Evolutionary conservation across 2,329 filamentous ascomycete species (phyloP).

Genomic region (Acarospora socialis): DNA sequence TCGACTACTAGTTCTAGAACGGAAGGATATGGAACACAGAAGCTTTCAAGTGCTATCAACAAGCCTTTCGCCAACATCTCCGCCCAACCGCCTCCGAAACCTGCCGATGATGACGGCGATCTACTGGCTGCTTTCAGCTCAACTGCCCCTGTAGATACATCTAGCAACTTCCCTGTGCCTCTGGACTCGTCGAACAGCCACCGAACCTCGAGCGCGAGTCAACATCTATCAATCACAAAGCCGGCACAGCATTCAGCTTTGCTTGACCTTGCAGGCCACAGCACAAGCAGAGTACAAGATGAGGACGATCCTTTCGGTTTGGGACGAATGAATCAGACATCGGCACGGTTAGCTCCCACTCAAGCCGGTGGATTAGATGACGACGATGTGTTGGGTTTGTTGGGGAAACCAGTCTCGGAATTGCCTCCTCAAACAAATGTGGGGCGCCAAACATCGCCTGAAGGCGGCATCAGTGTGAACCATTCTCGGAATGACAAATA

Average conservation of each 20-base stretch:
- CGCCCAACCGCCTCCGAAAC: not conserved
- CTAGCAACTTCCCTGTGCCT: constrained; percentile 42
- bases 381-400: constrained; percentile 47
- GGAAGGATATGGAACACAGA: constrained; percentile 7
- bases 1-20: constrained; percentile 30
- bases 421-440: constrained; percentile 23
- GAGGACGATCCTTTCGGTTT: constrained; percentile 81
- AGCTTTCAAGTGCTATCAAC: constrained; percentile 10
- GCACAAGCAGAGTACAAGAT: constrained; percentile 33
- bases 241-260: constrained; percentile 5
- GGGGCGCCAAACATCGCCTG: constrained; percentile 13
- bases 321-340: constrained; percentile 43
- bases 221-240: not conserved
- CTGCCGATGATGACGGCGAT: constrained; percentile 37
- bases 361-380: constrained; percentile 35
- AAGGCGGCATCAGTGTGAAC: constrained; percentile 3
- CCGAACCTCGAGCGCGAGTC: not conserved
- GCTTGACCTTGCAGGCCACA: constrained; percentile 18
- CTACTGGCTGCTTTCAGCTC: constrained; percentile 48
- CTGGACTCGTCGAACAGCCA: constrained; percentile 17
- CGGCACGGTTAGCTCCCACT: constrained; percentile 29
- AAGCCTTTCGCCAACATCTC: constrained; percentile 11
- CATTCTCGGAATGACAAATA: constrained; percentile 20
- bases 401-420: constrained; percentile 45
- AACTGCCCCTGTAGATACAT: constrained; percentile 43